Evolutionary conservation across 2,329 filamentous ascomycete species (phyloP).

Genomic region (Dactylonectria macrodidyma): DNA sequence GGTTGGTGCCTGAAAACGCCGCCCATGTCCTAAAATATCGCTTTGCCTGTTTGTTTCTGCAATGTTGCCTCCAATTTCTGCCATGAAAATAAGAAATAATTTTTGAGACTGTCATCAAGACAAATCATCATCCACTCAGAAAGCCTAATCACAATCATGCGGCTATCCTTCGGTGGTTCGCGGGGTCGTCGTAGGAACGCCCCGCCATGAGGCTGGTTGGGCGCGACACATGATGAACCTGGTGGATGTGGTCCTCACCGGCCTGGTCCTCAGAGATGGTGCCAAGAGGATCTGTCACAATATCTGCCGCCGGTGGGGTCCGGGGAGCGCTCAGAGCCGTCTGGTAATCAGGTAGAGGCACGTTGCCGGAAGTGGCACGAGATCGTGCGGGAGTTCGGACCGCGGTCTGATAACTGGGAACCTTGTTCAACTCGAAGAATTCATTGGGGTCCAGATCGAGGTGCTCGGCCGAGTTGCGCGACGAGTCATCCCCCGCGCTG

Average conservation of each 20-base stretch:
- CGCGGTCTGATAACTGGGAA: conserved; percentile 84
- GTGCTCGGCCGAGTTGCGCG: conserved; percentile 70
- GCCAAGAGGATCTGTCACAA: conserved; percentile 46
- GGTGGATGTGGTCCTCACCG: conserved; percentile 44
- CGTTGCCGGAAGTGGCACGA: conserved; percentile 63
- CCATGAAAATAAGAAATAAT: conserved; percentile 20
- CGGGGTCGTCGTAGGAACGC: conserved; percentile 44
- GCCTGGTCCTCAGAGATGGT: conserved; percentile 52
- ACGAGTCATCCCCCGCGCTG: conserved; percentile 66
- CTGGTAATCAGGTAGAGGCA: conserved; percentile 76
- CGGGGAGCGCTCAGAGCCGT: conserved; percentile 70
- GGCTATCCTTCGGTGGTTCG: conserved; percentile 41
- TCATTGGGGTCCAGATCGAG: conserved; percentile 71
- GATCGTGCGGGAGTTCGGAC: conserved; percentile 75
- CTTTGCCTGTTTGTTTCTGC: conserved; percentile 32
- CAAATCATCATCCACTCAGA: conserved; percentile 15
- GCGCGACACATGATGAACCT: conserved; percentile 43
- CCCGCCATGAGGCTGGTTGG: conserved; percentile 43
- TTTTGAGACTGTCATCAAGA: neutral
- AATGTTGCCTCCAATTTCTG: conserved; percentile 21
- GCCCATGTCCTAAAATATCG: conserved; percentile 26
- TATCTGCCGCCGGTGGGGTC: conserved; percentile 60
- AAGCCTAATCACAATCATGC: conserved; percentile 42
- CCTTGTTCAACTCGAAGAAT: conserved; percentile 77
- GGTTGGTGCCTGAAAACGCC: conserved; percentile 38